Base-by-base conservation (phyloP, 1,284 basidiomycete species). In the Cutaneotrichosporon daszewskae region DNA sequence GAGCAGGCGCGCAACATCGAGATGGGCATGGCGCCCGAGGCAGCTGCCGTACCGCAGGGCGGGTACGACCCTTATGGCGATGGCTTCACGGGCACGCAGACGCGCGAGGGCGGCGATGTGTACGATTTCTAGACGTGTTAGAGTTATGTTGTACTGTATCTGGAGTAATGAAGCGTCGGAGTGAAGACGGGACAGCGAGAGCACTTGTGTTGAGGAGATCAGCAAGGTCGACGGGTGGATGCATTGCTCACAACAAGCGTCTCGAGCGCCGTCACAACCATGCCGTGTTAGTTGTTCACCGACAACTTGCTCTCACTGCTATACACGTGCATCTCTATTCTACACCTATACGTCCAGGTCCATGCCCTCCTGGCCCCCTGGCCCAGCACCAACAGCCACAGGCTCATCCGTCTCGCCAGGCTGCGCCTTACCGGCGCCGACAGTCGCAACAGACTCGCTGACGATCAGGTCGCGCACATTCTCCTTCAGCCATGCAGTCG, bases 401-500 rank as follows among this genome's bases (percentile, higher is more conserved):
- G 55, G 43, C 31, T 55, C 48, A n/a, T 54, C 58, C 4, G 54
- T 59, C 29, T 24, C 32, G 17, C 48, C 47, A 5, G 55, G 49
- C 47, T 69, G 66, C 13, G 59, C 60, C 45, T 62, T 63, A 26
- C 67, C 67, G 12, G 65, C 67, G 10, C 66, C 67, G 4, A 37
- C 37, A 5, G 60, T 57, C 24, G 58, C 61, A 37, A 85, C 69
- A 53, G 82, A 77, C 69, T 92, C 88, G 24, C 72, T 77, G 18
- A 87, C 77, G 40, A 92, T 72, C 42, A 92, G 72, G 44, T 74
- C 78, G 53, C 83, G 76, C 42, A 95, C 76, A 29, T 74, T 77
- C 74, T 94, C 86, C 55, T 78, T 83, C 67, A 85, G 86, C 80
- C 83, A 87, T 10, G 85, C 87, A 0, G 90, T 95, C 23, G 90